Base-by-base conservation (phyloP, 441 rosid species). In the Melastoma candidum region DNA sequence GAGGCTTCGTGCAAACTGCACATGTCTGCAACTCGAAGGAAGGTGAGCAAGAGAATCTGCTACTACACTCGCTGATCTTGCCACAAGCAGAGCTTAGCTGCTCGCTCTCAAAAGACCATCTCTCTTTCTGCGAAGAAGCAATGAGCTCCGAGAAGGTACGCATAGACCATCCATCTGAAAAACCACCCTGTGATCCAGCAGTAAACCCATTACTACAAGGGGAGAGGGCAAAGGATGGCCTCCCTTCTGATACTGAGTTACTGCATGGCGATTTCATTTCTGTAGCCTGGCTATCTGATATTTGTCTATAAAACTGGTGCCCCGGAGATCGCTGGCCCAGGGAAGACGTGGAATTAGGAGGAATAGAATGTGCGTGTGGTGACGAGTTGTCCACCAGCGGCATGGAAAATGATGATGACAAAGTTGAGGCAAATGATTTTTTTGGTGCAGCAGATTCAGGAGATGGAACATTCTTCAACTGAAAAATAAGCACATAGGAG, bases 101-200 rank as follows among this genome's bases (percentile, higher is more conserved):
- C 61, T 90, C 90, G 22, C 95, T 85, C 70, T 87, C 98, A 68
- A 85, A 90, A 47, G 98, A 90, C 95, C 93, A 90, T 68, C 96
- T 82, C 64, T 80, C 93, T 66, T 86, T 81, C 60, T 85, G 97
- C 50, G 95, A 87, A 64, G 84, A 76, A 26, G 95, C 87, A 50
- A 85, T 85, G 9, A 85, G 88, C 81, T 87, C 98, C 51, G 93
- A 81, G 56, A 90, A 90, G 32, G 90, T 76, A 51, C 79, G 74
- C 81, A 87, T 60, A 44, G 97, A 90, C 96, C 95, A 90, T 54
- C 88, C 89, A 75, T 90, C 95, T 48, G 92, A 87, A 67, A 83
- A 90, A 49, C 86, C 92, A 48, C 90, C 79, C 46, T 72, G 75
- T 47, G 96, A 85, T 57, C 83, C 95, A 63, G 71, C 57, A 60